These are phyloP conservation scores for Ophiostoma triangulosporum DNA, from an alignment of 2,329 filamentous ascomycete species.

Conservation along the genomic window DNA sequence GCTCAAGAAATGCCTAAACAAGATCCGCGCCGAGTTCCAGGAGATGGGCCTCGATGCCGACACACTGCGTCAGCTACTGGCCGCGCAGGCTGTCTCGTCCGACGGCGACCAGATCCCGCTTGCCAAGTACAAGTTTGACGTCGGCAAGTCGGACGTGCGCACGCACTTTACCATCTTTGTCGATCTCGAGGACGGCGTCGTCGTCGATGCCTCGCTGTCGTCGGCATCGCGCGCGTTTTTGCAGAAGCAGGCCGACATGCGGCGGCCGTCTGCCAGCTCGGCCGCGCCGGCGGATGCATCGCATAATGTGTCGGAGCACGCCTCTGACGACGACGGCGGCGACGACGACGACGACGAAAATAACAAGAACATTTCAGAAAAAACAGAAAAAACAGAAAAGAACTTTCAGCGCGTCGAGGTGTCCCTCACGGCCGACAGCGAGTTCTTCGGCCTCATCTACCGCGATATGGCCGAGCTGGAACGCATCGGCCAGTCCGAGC, in stretches of 20 bases:
- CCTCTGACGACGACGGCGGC: constrained; percentile 2
- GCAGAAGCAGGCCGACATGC: constrained; percentile 36
- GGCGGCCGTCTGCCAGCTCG: neutral
- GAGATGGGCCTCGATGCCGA: constrained; percentile 58
- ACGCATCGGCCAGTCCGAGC: constrained; percentile 51
- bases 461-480: constrained; percentile 58
- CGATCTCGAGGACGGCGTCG: constrained; percentile 50
- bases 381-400: neutral
- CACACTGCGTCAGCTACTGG: constrained; percentile 53
- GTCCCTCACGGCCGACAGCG: constrained; percentile 59
- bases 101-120: constrained; percentile 18
- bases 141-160: constrained; percentile 29
- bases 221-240: constrained; percentile 51
- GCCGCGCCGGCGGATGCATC: neutral
- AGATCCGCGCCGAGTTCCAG: constrained; percentile 57
- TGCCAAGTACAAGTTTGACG: constrained; percentile 39
- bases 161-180: constrained; percentile 60
- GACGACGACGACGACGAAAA: neutral
- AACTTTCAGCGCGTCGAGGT: constrained; percentile 46
- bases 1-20: constrained; percentile 81
- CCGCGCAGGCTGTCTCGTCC: constrained; percentile 29
- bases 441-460: constrained; percentile 69
- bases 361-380: neutral
- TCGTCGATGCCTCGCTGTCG: constrained; percentile 55
- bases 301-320: neutral